phyloP scores from a whole-genome alignment of 1,139 yeast genomes.

The Taphrina populina region DNA sequence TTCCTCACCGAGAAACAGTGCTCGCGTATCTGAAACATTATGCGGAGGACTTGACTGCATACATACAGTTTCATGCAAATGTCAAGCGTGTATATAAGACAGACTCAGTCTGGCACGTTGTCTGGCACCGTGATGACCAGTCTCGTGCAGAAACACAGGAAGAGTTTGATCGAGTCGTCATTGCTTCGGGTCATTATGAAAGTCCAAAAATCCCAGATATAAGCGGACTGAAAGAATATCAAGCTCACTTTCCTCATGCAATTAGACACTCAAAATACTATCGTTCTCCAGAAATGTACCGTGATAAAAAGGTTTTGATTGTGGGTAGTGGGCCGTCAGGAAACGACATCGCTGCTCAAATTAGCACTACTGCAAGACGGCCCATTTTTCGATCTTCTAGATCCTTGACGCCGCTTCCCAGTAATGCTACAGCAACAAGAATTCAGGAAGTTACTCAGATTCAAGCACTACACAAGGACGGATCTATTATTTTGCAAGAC shows the following conservation, averaged over 20 bases:
- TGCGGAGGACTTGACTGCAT: slow-evolving; percentile 11
- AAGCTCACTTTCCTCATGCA: slow-evolving; percentile 50
- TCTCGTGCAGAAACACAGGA: not conserved
- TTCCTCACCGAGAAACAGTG: slow-evolving; percentile 27
- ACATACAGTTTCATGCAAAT: not conserved
- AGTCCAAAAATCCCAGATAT: slow-evolving; percentile 58
- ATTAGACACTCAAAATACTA: slow-evolving; percentile 62
- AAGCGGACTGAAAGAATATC: slow-evolving; percentile 57
- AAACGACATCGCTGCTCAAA: slow-evolving; percentile 57
- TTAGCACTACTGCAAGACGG: slow-evolving; percentile 43
- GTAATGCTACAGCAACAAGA: slow-evolving; percentile 39
- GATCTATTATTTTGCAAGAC: slow-evolving; percentile 46
- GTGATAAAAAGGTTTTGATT: slow-evolving; percentile 51
- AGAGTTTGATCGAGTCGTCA: slow-evolving; percentile 55
- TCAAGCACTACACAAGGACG: slow-evolving; percentile 44
- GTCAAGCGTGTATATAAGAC: slow-evolving; percentile 8
- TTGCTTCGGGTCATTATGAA: slow-evolving; percentile 54
- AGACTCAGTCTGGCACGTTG: slow-evolving; percentile 9
- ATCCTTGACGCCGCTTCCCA: slow-evolving; percentile 49
- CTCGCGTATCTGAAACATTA: slow-evolving; percentile 17
- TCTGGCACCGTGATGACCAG: too few relatives aligned
- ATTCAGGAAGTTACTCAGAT: slow-evolving; percentile 50
- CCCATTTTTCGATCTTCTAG: slow-evolving; percentile 39
- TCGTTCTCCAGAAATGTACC: slow-evolving; percentile 53
- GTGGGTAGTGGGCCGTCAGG: slow-evolving; percentile 67